These are phyloP conservation scores for Chrysanthemum lavandulifolium DNA, from an alignment of 129 eudicot genomes.

Conservation along the genomic window DNA sequence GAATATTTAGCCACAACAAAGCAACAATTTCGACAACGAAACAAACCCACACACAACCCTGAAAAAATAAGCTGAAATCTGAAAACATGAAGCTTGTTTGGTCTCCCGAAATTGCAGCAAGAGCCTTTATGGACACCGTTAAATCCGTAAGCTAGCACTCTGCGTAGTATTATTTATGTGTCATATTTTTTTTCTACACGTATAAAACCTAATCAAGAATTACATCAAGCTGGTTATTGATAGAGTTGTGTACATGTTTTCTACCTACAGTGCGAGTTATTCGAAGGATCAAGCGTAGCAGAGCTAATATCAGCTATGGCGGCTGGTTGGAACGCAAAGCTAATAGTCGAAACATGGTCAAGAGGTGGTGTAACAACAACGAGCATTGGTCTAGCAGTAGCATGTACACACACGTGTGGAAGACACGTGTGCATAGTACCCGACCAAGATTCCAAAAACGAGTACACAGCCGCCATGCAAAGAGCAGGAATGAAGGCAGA, in stretches of 20 bases:
- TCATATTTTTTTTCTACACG: background rate
- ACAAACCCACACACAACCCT: too few species aligned
- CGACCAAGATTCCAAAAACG: conserved; percentile 48
- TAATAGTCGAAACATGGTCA: conserved; percentile 73
- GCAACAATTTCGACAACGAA: too few species aligned
- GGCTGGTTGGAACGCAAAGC: conserved; percentile 81
- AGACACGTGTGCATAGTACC: conserved; percentile 79
- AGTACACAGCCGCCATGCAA: conserved; percentile 43
- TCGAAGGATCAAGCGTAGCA: conserved; percentile 71
- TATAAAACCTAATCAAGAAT: background rate
- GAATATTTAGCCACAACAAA: too few species aligned
- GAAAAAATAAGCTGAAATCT: too few species aligned
- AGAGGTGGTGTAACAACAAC: conserved; percentile 51
- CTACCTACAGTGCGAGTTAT: conserved; percentile 43
- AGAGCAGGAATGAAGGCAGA: conserved; percentile 49
- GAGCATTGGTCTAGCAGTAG: conserved; percentile 66
- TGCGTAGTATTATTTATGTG: background rate
- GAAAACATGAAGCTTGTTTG: conserved; percentile 82
- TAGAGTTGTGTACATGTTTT: background rate
- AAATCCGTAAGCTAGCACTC: conserved; percentile 55
- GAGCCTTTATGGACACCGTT: conserved; percentile 82
- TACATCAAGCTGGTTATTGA: background rate
- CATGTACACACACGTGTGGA: conserved; percentile 63
- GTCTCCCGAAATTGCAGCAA: conserved; percentile 92
- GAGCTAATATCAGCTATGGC: conserved; percentile 95